Conservation (phyloP, 2,329 filamentous ascomycete species). For the Verticillium tricorpus region DNA sequence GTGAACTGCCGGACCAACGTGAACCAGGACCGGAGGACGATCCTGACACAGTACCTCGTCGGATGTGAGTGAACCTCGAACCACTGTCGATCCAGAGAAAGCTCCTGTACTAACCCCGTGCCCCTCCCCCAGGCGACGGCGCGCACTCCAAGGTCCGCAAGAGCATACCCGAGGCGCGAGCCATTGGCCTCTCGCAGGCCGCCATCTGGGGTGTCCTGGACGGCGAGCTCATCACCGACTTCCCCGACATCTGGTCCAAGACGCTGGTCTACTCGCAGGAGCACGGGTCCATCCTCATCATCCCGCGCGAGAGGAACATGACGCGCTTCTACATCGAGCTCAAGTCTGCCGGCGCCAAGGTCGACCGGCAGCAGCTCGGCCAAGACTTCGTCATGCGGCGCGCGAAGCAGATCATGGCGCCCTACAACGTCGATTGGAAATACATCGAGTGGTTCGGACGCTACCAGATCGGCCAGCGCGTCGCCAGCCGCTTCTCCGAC, state of each 20-base stretch:
- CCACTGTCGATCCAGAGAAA: neutral
- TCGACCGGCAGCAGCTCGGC: conserved; percentile 37
- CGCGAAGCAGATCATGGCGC: conserved; percentile 56
- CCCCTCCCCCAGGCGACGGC: conserved; percentile 49
- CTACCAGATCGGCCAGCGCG: conserved; percentile 66
- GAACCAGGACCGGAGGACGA: conserved; percentile 42
- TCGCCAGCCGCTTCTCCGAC: conserved; percentile 66
- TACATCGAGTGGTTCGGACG: conserved; percentile 67
- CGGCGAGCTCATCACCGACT: conserved; percentile 65
- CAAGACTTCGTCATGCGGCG: conserved; percentile 68
- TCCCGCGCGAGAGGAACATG: conserved; percentile 69
- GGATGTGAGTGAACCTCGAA: conserved; percentile 45
- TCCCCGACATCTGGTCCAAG: conserved; percentile 73
- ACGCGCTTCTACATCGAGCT: conserved; percentile 60
- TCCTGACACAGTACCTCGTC: conserved; percentile 60
- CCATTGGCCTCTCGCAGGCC: conserved; percentile 49
- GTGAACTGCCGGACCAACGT: conserved; percentile 48
- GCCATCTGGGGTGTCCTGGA: conserved; percentile 68
- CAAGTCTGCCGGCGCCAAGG: conserved; percentile 36
- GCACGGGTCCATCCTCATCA: conserved; percentile 67
- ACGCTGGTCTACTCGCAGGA: conserved; percentile 63
- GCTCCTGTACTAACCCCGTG: no score
- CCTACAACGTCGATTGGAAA: conserved; percentile 53
- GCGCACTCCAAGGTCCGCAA: conserved; percentile 67
- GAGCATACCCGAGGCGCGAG: conserved; percentile 53